Percentiles rank a stretch among this genome's conserved stretches.
Conservation (phyloP, 306 rosid genomes). For the Quercus berberidifolia region DNA sequence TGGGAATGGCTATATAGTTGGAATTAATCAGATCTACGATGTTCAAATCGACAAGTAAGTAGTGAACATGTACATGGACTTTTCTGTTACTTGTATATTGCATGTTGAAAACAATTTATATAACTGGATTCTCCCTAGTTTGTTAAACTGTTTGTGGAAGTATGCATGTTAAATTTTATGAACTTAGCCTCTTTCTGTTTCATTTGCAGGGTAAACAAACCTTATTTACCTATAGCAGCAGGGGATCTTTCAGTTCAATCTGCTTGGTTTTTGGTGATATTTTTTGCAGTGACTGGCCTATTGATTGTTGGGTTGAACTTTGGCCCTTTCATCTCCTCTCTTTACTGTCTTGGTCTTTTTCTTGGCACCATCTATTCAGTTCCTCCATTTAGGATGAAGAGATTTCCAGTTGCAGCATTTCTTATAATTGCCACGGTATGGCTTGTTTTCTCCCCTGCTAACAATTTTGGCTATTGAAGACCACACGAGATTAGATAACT, state of each 20-base stretch:
- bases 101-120: background rate
- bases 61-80: conserved; percentile 1
- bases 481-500: background rate
- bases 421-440: conserved; percentile 92
- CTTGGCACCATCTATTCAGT: conserved; percentile 95
- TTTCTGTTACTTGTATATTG: conserved; percentile 15
- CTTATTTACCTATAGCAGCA: conserved; percentile 94
- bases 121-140: background rate
- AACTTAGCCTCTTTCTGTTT: conserved; percentile 14
- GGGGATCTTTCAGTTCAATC: conserved; percentile 96
- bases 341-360: conserved; percentile 77
- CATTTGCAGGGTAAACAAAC: conserved; percentile 91
- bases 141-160: background rate
- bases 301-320: conserved; percentile 73
- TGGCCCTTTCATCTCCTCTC: conserved; percentile 84
- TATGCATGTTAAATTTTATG: conserved; percentile 1
- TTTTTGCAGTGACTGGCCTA: conserved; percentile 79
- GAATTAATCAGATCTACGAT: conserved; percentile 97
- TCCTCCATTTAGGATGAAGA: conserved; percentile 93
- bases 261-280: conserved; percentile 87
- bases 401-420: conserved; percentile 93
- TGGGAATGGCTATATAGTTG: conserved; percentile 95
- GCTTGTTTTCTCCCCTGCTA: conserved; percentile 13
- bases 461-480: conserved; percentile 5
- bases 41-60: conserved; percentile 90